phyloP scores from a whole-genome alignment of 2,329 filamentous ascomycete species.

The Biscogniauxia marginata region DNA sequence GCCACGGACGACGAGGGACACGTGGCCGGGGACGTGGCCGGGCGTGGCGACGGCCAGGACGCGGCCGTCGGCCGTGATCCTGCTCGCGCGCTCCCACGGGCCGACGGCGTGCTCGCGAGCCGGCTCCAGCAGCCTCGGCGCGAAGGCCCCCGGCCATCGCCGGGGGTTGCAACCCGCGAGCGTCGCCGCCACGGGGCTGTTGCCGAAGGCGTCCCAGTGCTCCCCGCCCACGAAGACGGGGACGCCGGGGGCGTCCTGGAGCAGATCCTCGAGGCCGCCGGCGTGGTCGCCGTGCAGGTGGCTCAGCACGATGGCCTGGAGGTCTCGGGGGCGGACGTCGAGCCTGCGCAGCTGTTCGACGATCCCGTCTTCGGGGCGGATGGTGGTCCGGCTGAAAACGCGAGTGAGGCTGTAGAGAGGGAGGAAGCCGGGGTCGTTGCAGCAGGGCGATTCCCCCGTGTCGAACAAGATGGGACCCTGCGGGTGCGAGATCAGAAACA shows the following conservation, averaged over 20 bases:
- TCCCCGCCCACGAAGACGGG: slow-evolving; percentile 29
- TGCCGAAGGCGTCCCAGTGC: slow-evolving; percentile 33
- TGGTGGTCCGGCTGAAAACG: slow-evolving; percentile 7
- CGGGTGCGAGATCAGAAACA: slow-evolving; percentile 23
- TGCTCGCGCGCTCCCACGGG: slow-evolving; percentile 29
- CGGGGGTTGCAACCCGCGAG: slow-evolving; percentile 30
- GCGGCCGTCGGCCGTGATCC: slow-evolving; percentile 30
- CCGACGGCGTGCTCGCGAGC: slow-evolving; percentile 23
- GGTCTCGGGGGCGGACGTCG: slow-evolving; percentile 19
- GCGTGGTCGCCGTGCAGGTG: slow-evolving; percentile 33
- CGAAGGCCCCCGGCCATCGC: slow-evolving; percentile 33
- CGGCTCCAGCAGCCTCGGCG: slow-evolving; percentile 29
- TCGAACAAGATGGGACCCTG: slow-evolving; percentile 24
- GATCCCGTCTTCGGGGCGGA: slow-evolving; percentile 19
- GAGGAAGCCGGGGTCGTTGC: slow-evolving; percentile 21
- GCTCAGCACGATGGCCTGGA: slow-evolving; percentile 28
- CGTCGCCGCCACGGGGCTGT: slow-evolving; percentile 26
- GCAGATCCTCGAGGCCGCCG: slow-evolving; percentile 27
- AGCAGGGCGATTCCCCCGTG: slow-evolving; percentile 21
- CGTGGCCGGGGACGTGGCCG: slow-evolving; percentile 35
- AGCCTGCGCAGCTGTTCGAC: slow-evolving; percentile 14
- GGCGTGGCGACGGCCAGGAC: slow-evolving; percentile 34
- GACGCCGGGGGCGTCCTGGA: slow-evolving; percentile 23
- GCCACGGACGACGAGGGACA: slow-evolving; percentile 25
- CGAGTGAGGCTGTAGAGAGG: slow-evolving; percentile 17